Base-by-base conservation (phyloP, 1,284 basidiomycete species). In the Fomitopsis palustris region DNA sequence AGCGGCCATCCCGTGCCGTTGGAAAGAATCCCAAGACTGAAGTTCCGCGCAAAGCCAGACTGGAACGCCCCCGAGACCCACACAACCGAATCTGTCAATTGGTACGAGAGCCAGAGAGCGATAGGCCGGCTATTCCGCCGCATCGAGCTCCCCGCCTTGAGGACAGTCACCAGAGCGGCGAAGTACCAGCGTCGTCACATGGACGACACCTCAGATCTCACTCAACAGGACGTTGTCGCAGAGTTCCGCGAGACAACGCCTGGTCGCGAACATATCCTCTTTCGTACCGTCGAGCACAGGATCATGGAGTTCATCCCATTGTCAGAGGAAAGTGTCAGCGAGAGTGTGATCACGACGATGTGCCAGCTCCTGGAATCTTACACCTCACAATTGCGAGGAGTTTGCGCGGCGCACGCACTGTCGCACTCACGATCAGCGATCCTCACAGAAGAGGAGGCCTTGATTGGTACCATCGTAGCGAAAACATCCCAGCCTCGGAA, bases 31-130 rank as follows among this genome's bases (percentile, higher is more conserved):
- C 88, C 88, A 1, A 79, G 65, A 65, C 71, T 74, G 9, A 72
- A 75, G 39, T 64, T 65, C 52, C 63, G 59, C 2, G 54, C 45
- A 16, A 81, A 75, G 49, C 86, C 86, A 7, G 86, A 88, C 67
- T 88, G 86, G 85, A 77, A 80, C 67, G 85, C 84, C 2, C 85
- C 85, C 16, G 86, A 88, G 71, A 83, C 81, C 0, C 67, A 78
- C 12, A 73, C 73, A 23, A 63, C 60, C 5, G 68, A 74, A 33
- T 67, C 72, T 3, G 61, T 41, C 0, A 68, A 76, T 19, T 85
- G 76, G 64, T 88, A 88, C 67, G 54, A 68, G 56, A 86, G 84
- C 65, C 19, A 62, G 2, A 72, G 74, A 41, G 83, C 82, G 3
- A 83, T 88, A 52, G 86, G 86, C 6, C 72, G 71, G 54, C 75